phyloP scores from a whole-genome alignment of 257 asterid species.

The Nicotiana knightiana region DNA sequence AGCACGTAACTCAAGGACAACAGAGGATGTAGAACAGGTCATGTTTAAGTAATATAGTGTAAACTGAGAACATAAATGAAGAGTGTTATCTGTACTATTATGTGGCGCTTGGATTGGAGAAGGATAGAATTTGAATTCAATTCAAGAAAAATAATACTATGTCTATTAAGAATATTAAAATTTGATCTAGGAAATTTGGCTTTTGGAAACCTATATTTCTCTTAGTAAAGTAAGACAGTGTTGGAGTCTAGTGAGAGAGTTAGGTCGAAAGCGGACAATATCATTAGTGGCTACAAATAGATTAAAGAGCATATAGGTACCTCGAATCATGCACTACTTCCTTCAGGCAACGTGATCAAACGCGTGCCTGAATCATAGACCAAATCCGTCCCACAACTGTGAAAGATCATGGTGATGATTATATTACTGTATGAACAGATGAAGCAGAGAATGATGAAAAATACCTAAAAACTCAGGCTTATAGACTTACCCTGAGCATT shows the following conservation, averaged over 20 bases:
- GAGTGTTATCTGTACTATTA: not conserved
- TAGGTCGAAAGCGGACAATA: too few relatives aligned
- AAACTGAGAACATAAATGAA: not conserved
- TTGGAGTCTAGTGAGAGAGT: too few relatives aligned
- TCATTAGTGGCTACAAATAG: too few relatives aligned
- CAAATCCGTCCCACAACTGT: slow-evolving; percentile 34
- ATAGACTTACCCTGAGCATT: slow-evolving; percentile 65
- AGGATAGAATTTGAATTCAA: too few relatives aligned
- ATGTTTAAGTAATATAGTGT: not conserved
- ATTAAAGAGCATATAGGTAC: slow-evolving; percentile 6
- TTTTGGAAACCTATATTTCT: too few relatives aligned
- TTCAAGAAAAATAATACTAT: too few relatives aligned
- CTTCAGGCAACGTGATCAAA: slow-evolving; percentile 47
- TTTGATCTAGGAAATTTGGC: too few relatives aligned
- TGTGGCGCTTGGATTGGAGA: too few relatives aligned
- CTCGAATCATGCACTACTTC: slow-evolving; percentile 30
- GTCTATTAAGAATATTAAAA: too few relatives aligned
- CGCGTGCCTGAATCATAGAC: slow-evolving; percentile 34
- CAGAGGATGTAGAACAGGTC: not conserved
- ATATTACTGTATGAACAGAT: not conserved
- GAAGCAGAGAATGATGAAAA: not conserved
- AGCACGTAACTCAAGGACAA: not conserved
- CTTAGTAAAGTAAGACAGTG: too few relatives aligned
- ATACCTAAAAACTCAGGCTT: not conserved
- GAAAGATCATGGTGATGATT: not conserved